Conservation (phyloP, 73 alveolate species). For the Paramecium biaurelia region DNA sequence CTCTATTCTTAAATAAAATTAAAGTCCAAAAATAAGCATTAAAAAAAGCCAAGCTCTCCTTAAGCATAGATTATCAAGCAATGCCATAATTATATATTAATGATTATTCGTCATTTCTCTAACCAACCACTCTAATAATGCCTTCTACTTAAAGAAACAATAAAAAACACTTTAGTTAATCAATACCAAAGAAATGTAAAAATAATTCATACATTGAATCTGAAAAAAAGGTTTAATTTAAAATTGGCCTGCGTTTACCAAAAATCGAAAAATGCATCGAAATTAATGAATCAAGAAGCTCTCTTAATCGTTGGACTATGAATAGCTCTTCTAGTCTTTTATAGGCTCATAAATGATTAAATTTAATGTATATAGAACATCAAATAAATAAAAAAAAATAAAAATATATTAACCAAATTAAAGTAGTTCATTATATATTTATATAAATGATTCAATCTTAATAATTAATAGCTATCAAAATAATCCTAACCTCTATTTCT, state of each 20-base stretch:
- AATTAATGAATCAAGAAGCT: background rate
- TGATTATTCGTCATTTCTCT: background rate
- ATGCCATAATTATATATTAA: background rate
- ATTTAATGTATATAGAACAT: background rate
- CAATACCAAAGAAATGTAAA: background rate
- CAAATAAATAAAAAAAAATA: background rate
- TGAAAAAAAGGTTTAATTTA: background rate
- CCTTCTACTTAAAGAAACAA: background rate
- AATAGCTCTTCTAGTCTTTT: background rate
- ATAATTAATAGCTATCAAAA: background rate
- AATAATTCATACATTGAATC: background rate
- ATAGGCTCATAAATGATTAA: background rate
- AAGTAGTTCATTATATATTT: too few species aligned
- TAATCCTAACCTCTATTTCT: slow-evolving; percentile 6
- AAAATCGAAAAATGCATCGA: background rate
- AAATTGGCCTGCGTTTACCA: background rate
- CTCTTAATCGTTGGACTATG: slow-evolving; percentile 15
- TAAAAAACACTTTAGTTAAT: background rate
- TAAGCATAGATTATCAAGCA: background rate
- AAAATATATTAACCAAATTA: too few species aligned
- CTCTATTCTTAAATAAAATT: background rate
- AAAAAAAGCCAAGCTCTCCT: background rate
- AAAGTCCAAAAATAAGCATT: background rate
- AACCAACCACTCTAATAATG: background rate
- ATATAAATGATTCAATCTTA: background rate